Conservation (phyloP, 1,284 basidiomycete species). For the Cryptococcus sp. region DNA sequence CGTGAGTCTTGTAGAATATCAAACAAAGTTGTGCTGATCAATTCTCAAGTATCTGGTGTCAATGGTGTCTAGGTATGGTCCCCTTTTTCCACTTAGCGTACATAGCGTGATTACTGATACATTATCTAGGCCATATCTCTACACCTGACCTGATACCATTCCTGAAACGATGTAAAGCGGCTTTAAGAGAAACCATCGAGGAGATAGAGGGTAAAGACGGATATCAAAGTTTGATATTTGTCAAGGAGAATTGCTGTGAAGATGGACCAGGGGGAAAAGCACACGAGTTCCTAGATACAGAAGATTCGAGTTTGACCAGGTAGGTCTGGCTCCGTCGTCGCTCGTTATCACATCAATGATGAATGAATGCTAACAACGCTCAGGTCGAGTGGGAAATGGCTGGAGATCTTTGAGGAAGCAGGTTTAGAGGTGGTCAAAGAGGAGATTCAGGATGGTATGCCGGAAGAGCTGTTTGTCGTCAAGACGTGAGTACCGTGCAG, state of each 20-base stretch:
- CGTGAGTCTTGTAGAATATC: slow-evolving; percentile 28
- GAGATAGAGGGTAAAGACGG: background rate
- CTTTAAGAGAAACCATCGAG: slow-evolving; percentile 4
- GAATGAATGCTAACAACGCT: background rate
- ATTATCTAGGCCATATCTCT: slow-evolving; percentile 58
- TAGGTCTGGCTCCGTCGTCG: slow-evolving; percentile 15
- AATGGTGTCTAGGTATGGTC: slow-evolving; percentile 78
- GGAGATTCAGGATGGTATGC: slow-evolving; percentile 65
- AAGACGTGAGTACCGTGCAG: slow-evolving; percentile 61
- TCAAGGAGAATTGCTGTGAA: slow-evolving; percentile 86
- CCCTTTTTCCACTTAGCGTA: background rate
- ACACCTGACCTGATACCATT: slow-evolving; percentile 73
- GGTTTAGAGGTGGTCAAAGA: slow-evolving; percentile 65
- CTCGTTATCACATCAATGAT: background rate
- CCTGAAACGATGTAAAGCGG: slow-evolving; percentile 45
- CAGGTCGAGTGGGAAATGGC: slow-evolving; percentile 81
- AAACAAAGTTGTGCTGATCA: slow-evolving; percentile 33
- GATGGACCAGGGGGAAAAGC: slow-evolving; percentile 53
- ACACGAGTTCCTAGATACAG: slow-evolving; percentile 66
- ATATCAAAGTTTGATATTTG: slow-evolving; percentile 55
- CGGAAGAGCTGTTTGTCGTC: slow-evolving; percentile 70
- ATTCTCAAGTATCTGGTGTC: slow-evolving; percentile 67
- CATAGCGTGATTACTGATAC: background rate
- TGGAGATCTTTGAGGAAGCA: slow-evolving; percentile 63
- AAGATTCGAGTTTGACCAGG: slow-evolving; percentile 87